Evolutionary conservation across 106 monocot species (phyloP), one percentile per base, ranked within the genome.

Genomic region (Phalaenopsis equestris): DNA sequence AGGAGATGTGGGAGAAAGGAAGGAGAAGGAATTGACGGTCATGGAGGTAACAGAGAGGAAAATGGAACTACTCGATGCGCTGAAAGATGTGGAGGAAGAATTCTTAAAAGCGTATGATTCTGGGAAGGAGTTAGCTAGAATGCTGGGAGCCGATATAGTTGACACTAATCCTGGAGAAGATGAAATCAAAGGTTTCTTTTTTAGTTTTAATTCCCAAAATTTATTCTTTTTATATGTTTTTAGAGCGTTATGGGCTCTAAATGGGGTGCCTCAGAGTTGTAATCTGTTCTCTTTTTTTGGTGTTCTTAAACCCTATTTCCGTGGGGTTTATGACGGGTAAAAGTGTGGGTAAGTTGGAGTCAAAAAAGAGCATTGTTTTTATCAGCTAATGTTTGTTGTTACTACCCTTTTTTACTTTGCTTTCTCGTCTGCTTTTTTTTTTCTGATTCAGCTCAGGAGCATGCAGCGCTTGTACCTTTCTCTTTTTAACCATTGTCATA

Each of bases 61-160:
- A 56, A 88, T 91, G 79, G 99, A 99, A 85, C 88, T 99, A 37
- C 88, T 99, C 6, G 93, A 95, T 38, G 99, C 95, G 3, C 79
- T 99, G 67, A 91, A 85, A 75, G 88, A 93, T 73, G 90, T 99
- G 23, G 91, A 91, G 56, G 92, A 93, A 24, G 91, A 89, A 73
- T 95, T 99, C 86, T 81, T 91, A 48, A 90, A 90, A 80, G 99
- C 91, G n/a, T 91, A 86, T 75, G 85, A 93, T 79, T 90, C 91
- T 49, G 99, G 99, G 42, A 95, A 93, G 77, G 99, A 99, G 77
- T 83, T 99, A 37, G 82, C 87, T 3, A 84, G 85, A 43, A 95
- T 99, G 93, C 95, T 99, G 9, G 99, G 95, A 88, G 93, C 86
- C 38, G 84, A 58, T 75, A 80, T 77, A 77, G 65, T 81, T 76